These are phyloP conservation scores for Collybia nuda DNA, from an alignment of 768 basidiomycete genomes.

Conservation along the genomic window DNA sequence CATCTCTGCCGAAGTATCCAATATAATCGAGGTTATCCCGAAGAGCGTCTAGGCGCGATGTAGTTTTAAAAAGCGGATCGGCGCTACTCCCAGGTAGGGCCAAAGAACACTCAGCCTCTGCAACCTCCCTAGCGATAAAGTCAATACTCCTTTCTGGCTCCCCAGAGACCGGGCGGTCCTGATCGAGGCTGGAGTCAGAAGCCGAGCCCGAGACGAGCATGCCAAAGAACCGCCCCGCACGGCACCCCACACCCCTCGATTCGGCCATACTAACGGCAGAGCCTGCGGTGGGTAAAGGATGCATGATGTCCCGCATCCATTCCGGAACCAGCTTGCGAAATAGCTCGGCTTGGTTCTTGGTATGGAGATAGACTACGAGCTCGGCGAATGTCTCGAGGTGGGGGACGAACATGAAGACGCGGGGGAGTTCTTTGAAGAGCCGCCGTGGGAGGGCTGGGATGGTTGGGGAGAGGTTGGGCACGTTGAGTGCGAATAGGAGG, in stretches of 20 bases:
- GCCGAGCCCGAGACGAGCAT: slow-evolving; percentile 2
- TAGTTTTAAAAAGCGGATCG: slow-evolving; percentile 22
- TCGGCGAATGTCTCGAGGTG: slow-evolving; percentile 32
- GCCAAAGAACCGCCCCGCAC: slow-evolving; percentile 4
- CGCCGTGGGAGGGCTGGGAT: slow-evolving; percentile 26
- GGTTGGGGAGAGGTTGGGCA: slow-evolving; percentile 28
- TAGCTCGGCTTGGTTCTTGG: slow-evolving; percentile 35
- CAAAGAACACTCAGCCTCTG: slow-evolving; percentile 14
- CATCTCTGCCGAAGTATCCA: slow-evolving; percentile 27
- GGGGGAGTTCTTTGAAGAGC: slow-evolving; percentile 32
- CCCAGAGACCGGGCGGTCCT: background rate
- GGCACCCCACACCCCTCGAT: background rate
- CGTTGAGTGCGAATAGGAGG: slow-evolving; percentile 33
- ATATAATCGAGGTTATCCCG: slow-evolving; percentile 32
- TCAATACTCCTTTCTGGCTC: slow-evolving; percentile 14
- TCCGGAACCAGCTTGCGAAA: slow-evolving; percentile 33
- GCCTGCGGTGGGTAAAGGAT: slow-evolving; percentile 24
- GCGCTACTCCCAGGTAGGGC: slow-evolving; percentile 6
- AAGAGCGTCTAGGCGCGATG: slow-evolving; percentile 25
- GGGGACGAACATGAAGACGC: slow-evolving; percentile 29
- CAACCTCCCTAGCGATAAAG: slow-evolving; percentile 27
- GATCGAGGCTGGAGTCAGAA: slow-evolving; percentile 4
- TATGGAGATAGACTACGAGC: slow-evolving; percentile 36
- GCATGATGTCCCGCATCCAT: slow-evolving; percentile 35
- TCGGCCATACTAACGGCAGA: background rate